Conservation (phyloP, 805 yeast species). For the Candida ascalaphidarum region DNA sequence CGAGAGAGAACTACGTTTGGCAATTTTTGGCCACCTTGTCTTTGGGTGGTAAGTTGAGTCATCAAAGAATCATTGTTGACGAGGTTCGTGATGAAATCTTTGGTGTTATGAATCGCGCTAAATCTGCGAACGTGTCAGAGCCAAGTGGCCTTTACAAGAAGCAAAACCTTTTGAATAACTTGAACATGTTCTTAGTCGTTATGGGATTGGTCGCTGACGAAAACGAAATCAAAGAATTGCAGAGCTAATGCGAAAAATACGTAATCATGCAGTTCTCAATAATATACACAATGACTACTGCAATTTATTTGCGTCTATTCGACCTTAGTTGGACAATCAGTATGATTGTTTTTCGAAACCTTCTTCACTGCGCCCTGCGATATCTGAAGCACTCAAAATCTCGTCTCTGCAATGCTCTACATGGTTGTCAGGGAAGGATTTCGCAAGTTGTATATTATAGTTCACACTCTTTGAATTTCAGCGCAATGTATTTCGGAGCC, state of each 20-base stretch:
- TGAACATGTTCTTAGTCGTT: constrained; percentile 88
- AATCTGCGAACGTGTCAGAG: constrained; percentile 46
- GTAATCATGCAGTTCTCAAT: background rate
- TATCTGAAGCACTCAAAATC: no score
- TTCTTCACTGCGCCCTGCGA: no score
- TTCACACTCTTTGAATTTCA: no score
- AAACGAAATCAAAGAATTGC: constrained; percentile 75
- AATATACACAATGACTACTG: no score
- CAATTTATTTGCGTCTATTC: no score
- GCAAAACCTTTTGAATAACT: constrained; percentile 60
- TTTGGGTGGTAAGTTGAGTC: constrained; percentile 80
- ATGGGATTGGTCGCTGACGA: constrained; percentile 94
- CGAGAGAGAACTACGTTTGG: constrained; percentile 67
- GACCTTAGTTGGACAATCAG: no score
- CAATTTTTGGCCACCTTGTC: constrained; percentile 93
- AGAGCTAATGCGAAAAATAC: constrained; percentile 6
- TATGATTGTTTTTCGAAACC: no score
- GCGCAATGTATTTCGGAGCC: no score
- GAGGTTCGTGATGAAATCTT: constrained; percentile 91
- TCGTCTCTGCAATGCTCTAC: no score
- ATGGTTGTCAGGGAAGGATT: no score
- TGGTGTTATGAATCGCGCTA: constrained; percentile 75
- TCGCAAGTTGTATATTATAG: no score
- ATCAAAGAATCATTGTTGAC: constrained; percentile 89
- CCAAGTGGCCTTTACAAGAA: constrained; percentile 35